Evolutionary conservation across 2,329 filamentous ascomycete species (phyloP), one percentile per base, ranked within the genome.

Genomic region (Fusarium luffae): DNA sequence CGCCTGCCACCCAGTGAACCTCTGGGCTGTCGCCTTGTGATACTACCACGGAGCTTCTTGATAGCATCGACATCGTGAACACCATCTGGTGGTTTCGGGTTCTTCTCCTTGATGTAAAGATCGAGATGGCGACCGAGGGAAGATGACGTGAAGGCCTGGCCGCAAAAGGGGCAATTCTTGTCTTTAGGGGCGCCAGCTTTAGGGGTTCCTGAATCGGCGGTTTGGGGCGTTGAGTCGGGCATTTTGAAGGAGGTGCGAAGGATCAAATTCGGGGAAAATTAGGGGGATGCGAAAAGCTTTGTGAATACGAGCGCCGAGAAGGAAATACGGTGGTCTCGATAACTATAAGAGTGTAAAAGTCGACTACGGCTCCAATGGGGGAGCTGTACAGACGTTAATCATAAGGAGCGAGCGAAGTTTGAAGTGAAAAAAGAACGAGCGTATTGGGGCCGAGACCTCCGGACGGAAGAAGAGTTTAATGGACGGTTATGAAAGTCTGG

Each of bases 101-200:
- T 98, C 82, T 94, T 97, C 63, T 94, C 91, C 77, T 94, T 94
- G 75, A 98, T 94, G 79, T 97, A 98, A 41, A 97, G 88, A 79
- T 98, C 95, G 71, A 98, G 90, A 81, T 98, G 95, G 47, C 95
- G 91, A 51, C 95, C 95, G 55, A 98, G 88, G 4, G 93, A 97
- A 18, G 94, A 97, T 3, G 94, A 98, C 18, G 95, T 98, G 78
- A 98, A 98, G 9, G 91, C 86, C 79, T 97, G 93, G 48, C 89
- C 86, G 79, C 95, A 98, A 82, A 93, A 98, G 37, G 91, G 92
- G 79, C 95, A 98, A 69, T 85, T 90, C 77, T 93, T 93, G 82
- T 98, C 94, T 81, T 98, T 98, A 63, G 86, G 80, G 18, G 91
- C 86, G 66, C 76, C 66, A 44, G 55, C 43, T 70, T 80, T 81